Conservation (phyloP, 1,284 basidiomycete species). For the Clitocybe nebularis region DNA sequence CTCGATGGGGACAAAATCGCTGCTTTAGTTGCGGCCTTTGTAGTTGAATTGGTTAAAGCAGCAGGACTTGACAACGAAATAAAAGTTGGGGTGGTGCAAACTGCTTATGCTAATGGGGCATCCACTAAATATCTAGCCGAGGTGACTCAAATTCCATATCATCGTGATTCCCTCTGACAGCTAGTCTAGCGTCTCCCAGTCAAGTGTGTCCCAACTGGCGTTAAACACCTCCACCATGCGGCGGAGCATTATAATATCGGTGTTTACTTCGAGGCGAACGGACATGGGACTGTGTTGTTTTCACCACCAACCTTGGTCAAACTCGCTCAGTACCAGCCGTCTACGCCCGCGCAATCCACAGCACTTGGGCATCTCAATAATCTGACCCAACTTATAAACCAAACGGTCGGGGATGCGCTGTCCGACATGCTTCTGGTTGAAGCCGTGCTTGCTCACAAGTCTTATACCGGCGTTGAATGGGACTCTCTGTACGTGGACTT, state of each 20-base stretch:
- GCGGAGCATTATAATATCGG: slow-evolving; percentile 93
- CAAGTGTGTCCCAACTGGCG: slow-evolving; percentile 94
- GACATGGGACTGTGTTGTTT: slow-evolving; percentile 97
- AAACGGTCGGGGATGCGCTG: slow-evolving; percentile 96
- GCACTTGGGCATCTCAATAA: slow-evolving; percentile 76
- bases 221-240: slow-evolving; percentile 98
- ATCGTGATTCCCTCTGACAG: slow-evolving; percentile 4
- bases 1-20: slow-evolving; percentile 99
- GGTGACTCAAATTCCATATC: slow-evolving; percentile 37
- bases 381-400: slow-evolving; percentile 89
- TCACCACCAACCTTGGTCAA: slow-evolving; percentile 67
- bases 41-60: slow-evolving; percentile 85
- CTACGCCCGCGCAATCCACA: slow-evolving; percentile 76
- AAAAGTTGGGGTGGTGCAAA: slow-evolving; percentile 94
- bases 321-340: slow-evolving; percentile 63
- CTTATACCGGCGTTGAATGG: slow-evolving; percentile 87
- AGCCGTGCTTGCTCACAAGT: slow-evolving; percentile 84
- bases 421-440: slow-evolving; percentile 97
- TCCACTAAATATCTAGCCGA: slow-evolving; percentile 90
- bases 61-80: slow-evolving; percentile 73
- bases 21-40: slow-evolving; percentile 88
- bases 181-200: slow-evolving; percentile 78
- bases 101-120: slow-evolving; percentile 97
- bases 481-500: slow-evolving; percentile 92
- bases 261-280: slow-evolving; percentile 99